Evolutionary conservation across 768 basidiomycete species (phyloP).

Genomic region (Dentipellis sp.): DNA sequence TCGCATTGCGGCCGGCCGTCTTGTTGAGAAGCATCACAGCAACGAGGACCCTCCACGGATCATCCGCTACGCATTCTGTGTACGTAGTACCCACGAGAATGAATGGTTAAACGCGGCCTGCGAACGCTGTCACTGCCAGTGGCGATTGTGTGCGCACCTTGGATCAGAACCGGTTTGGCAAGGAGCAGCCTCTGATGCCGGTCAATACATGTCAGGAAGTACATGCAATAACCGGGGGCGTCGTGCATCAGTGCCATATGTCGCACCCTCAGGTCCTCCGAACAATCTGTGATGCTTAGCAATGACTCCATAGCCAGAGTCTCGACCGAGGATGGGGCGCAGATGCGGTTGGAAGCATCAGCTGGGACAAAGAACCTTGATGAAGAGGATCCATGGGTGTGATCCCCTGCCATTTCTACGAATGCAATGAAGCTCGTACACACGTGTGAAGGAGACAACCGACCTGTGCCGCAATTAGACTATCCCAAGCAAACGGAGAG

Average conservation of each 20-base stretch:
- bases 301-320: not conserved
- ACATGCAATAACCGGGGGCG: slow-evolving; percentile 10
- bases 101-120: not conserved
- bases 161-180: slow-evolving; percentile 21
- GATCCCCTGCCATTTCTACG: too few species aligned
- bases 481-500: too few species aligned
- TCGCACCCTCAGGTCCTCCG: not conserved
- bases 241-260: slow-evolving; percentile 7
- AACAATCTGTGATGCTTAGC: not conserved
- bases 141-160: slow-evolving; percentile 12
- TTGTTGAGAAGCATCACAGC: slow-evolving; percentile 64
- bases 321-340: not conserved
- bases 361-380: not conserved
- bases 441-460: too few species aligned
- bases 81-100: not conserved
- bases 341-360: not conserved
- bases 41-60: slow-evolving; percentile 65
- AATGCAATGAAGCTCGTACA: too few species aligned
- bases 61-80: slow-evolving; percentile 39
- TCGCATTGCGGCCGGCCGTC: slow-evolving; percentile 51
- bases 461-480: too few species aligned
- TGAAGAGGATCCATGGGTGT: not conserved
- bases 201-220: slow-evolving; percentile 8
- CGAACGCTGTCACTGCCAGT: not conserved
- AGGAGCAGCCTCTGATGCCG: slow-evolving; percentile 6